Conservation (phyloP, 2,329 filamentous ascomycete genomes). For the Arthrinium puccinioides region DNA sequence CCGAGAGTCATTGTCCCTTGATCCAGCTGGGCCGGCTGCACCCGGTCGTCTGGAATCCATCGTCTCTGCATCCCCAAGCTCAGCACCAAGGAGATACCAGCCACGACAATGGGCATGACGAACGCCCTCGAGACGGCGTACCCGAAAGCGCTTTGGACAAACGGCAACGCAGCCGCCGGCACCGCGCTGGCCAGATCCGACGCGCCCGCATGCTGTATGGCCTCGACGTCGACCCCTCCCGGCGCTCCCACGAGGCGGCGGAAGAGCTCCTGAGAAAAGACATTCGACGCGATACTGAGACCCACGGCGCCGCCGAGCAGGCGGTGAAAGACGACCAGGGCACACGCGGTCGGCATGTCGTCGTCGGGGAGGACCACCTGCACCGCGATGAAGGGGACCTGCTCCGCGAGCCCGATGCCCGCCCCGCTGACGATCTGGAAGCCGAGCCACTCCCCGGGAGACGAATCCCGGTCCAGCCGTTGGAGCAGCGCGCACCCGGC, state of each 20-base stretch:
- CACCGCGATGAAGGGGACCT: conserved; percentile 9
- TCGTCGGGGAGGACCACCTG: conserved; percentile 9
- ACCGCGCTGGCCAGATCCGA: conserved; percentile 2
- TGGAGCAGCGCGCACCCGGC: conserved; percentile 7
- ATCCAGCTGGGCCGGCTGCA: no score
- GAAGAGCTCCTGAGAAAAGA: conserved; percentile 5
- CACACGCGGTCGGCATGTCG: conserved; percentile 3
- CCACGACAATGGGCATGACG: conserved; percentile 3
- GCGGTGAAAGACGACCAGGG: conserved; percentile 5
- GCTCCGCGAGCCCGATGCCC: conserved; percentile 7
- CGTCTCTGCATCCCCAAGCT: conserved; percentile 7
- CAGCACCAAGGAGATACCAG: conserved; percentile 2
- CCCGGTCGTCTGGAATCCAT: conserved; percentile 1
- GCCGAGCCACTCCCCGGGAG: conserved; percentile 3
- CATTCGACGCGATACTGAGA: conserved; percentile 3
- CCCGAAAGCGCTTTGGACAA: conserved; percentile 4
- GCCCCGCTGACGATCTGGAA: conserved; percentile 7
- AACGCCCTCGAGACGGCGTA: conserved; percentile 5
- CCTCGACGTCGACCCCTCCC: conserved; percentile 4
- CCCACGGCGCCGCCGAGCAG: conserved; percentile 4
- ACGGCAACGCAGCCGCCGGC: conserved; percentile 3
- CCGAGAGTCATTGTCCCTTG: no score
- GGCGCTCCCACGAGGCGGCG: conserved; percentile 5
- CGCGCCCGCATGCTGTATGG: conserved; percentile 5
- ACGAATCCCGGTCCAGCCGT: conserved; percentile 4